Evolutionary conservation across 768 basidiomycete species (phyloP).

Genomic region (Phaeolepiota aurea): DNA sequence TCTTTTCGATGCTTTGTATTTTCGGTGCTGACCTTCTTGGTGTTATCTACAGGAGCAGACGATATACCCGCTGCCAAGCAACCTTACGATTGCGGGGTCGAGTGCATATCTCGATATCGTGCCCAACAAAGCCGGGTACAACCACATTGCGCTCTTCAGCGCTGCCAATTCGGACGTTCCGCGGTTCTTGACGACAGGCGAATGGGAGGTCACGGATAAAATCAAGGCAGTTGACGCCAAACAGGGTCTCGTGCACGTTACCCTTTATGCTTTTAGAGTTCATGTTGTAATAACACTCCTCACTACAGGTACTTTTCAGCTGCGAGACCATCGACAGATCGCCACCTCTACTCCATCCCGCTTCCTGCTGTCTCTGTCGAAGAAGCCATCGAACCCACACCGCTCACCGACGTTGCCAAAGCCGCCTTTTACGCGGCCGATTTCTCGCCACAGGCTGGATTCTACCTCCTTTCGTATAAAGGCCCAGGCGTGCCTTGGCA

Average conservation of each 20-base stretch:
- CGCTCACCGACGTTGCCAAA: slow-evolving; percentile 44
- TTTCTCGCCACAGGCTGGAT: slow-evolving; percentile 84
- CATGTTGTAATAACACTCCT: slow-evolving; percentile 11
- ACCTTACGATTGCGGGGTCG: slow-evolving; percentile 29
- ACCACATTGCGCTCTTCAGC: slow-evolving; percentile 89
- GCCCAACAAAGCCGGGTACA: slow-evolving; percentile 73
- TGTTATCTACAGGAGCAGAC: slow-evolving; percentile 42
- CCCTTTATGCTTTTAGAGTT: background rate
- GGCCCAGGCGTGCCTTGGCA: slow-evolving; percentile 89
- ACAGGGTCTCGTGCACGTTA: slow-evolving; percentile 63
- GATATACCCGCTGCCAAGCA: slow-evolving; percentile 47
- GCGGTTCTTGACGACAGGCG: slow-evolving; percentile 75
- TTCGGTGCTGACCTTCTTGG: slow-evolving; percentile 2
- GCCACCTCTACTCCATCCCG: slow-evolving; percentile 75
- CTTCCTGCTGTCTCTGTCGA: slow-evolving; percentile 45
- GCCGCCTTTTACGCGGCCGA: slow-evolving; percentile 53
- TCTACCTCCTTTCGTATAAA: slow-evolving; percentile 70
- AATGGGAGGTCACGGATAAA: slow-evolving; percentile 82
- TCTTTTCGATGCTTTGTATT: no score
- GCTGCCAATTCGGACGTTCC: slow-evolving; percentile 64
- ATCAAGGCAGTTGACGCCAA: slow-evolving; percentile 66
- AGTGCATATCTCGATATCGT: slow-evolving; percentile 87
- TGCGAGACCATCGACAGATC: slow-evolving; percentile 74
- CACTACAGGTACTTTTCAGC: slow-evolving; percentile 87
- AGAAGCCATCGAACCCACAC: slow-evolving; percentile 27